Conservation (phyloP, 169 alveolate genomes). For the Plasmodium yoelii region DNA sequence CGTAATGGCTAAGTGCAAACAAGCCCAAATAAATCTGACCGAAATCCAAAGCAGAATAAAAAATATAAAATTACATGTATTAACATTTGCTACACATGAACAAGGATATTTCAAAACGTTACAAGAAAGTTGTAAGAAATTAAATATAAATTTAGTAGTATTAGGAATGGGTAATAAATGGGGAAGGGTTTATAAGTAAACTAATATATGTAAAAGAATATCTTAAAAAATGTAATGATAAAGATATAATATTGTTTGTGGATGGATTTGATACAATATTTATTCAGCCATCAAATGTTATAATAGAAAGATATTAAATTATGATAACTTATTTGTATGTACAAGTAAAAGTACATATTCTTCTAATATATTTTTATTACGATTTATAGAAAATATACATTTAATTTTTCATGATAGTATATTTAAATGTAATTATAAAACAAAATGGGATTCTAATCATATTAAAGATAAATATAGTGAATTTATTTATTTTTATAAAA, state of each 20-base stretch:
- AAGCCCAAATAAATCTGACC: background rate
- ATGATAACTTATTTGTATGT: constrained; percentile 65
- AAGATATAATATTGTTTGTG: constrained; percentile 64
- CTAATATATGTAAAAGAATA: constrained; percentile 57
- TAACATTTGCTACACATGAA: constrained; percentile 71
- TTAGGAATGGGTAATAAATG: constrained; percentile 69
- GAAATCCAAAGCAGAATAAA: constrained; percentile 24
- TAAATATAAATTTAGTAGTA: constrained; percentile 36
- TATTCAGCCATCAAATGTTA: constrained; percentile 68
- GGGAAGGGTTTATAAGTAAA: constrained; percentile 68
- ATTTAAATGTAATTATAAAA: constrained; percentile 50
- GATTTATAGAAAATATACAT: constrained; percentile 64
- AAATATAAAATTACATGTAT: constrained; percentile 42
- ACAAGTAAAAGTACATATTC: constrained; percentile 68
- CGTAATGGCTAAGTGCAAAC: background rate
- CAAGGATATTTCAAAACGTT: constrained; percentile 66
- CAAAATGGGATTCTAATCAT: constrained; percentile 47
- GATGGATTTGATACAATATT: constrained; percentile 67
- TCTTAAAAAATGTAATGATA: constrained; percentile 38
- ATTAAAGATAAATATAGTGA: constrained; percentile 39
- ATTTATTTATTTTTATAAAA: constrained; percentile 54
- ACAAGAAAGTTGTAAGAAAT: constrained; percentile 54
- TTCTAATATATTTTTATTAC: constrained; percentile 19
- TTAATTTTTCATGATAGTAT: constrained; percentile 64
- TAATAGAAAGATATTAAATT: constrained; percentile 64